Percentiles rank a stretch among this genome's conserved stretches.
phyloP scores from a whole-genome alignment of 2,329 filamentous ascomycete genomes.

The Exophiala phaeomuriformis region DNA sequence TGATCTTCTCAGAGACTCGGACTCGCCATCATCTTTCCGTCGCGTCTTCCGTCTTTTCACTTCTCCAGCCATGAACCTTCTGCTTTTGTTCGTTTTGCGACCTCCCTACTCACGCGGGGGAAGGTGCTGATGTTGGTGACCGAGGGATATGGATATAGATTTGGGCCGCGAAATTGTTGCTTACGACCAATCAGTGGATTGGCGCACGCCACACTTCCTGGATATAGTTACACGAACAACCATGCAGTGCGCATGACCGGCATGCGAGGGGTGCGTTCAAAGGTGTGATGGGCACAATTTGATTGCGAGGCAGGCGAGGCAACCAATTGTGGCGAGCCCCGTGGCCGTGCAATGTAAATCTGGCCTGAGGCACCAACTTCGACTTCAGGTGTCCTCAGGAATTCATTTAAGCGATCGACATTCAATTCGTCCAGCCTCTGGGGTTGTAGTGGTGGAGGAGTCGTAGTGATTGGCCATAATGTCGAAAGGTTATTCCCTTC shows the following conservation, averaged over 20 bases:
- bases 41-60: constrained; percentile 14
- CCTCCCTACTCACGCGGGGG: no score
- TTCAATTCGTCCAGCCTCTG: background rate
- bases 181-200: constrained; percentile 16
- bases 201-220: constrained; percentile 2
- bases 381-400: background rate
- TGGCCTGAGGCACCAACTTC: constrained; percentile 4
- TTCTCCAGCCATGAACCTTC: constrained; percentile 11
- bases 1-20: constrained; percentile 10
- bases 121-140: no score
- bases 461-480: no score
- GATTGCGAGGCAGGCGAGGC: constrained; percentile 12
- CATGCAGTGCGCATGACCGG: constrained; percentile 5
- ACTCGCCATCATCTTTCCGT: constrained; percentile 12
- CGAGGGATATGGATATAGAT: constrained; percentile 3
- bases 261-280: background rate
- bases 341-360: constrained; percentile 3
- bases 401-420: background rate
- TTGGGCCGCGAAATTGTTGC: constrained; percentile 11
- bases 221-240: no score
- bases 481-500: no score
- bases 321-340: constrained; percentile 18
- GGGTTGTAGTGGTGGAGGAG: no score
- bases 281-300: background rate
- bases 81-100: background rate